These are phyloP conservation scores for Acer saccharum DNA, from an alignment of 345 rosid genomes.

Conservation along the genomic window DNA sequence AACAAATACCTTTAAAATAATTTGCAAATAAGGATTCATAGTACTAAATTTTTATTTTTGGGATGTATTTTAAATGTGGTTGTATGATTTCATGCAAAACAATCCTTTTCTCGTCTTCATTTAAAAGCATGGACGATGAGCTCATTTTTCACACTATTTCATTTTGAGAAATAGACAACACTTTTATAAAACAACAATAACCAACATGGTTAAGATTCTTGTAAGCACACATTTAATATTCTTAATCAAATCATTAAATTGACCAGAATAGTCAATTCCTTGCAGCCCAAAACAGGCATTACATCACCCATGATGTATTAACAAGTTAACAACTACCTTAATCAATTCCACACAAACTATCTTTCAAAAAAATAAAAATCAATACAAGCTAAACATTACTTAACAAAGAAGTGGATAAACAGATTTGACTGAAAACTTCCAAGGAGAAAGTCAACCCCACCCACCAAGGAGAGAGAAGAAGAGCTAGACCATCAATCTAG, in stretches of 20 bases:
- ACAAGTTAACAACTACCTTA: too few relatives aligned
- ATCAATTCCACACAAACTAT: too few relatives aligned
- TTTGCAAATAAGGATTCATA: too few relatives aligned
- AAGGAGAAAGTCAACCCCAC: neutral
- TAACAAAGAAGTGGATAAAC: neutral
- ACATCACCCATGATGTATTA: conserved; percentile 1
- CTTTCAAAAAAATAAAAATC: neutral
- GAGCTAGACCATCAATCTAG: neutral
- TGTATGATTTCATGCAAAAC: too few relatives aligned
- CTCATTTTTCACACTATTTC: too few relatives aligned
- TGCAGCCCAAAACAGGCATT: neutral
- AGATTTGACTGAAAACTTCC: neutral
- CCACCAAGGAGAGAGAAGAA: neutral
- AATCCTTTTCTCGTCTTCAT: too few relatives aligned
- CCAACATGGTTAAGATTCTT: too few relatives aligned
- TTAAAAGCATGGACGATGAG: too few relatives aligned
- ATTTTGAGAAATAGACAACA: too few relatives aligned
- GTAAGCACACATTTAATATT: neutral
- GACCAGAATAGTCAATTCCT: neutral
- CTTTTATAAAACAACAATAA: too few relatives aligned
- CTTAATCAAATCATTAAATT: neutral
- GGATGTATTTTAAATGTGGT: too few relatives aligned
- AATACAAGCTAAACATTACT: neutral
- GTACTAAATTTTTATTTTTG: too few relatives aligned
- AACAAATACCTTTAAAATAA: neutral